phyloP scores from a whole-genome alignment of 257 asterid genomes.

The Rhazya stricta region DNA sequence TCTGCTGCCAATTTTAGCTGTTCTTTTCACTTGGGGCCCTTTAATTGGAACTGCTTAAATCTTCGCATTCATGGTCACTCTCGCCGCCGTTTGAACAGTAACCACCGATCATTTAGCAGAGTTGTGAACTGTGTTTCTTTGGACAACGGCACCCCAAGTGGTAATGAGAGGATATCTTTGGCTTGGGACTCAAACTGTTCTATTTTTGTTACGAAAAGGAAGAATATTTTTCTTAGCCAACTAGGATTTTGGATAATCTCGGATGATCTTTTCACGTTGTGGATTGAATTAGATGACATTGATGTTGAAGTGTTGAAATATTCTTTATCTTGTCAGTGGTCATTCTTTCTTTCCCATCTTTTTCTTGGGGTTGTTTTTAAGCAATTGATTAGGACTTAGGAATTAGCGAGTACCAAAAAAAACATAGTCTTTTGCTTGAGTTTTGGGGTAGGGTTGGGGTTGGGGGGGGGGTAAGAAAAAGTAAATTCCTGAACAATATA shows the following conservation, averaged over 20 bases:
- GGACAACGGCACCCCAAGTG: slow-evolving; percentile 23
- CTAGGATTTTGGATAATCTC: not conserved
- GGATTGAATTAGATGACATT: not conserved
- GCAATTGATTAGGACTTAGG: not conserved
- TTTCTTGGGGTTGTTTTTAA: not conserved
- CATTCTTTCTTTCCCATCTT: not conserved
- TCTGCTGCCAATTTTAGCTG: slow-evolving; percentile 11
- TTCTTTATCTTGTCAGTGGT: not conserved
- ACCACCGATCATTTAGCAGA: slow-evolving; percentile 15
- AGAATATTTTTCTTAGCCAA: not conserved
- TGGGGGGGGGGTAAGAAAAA: not conserved
- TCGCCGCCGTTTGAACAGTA: slow-evolving; percentile 18
- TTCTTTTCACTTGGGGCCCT: slow-evolving; percentile 20
- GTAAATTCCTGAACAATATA: not conserved
- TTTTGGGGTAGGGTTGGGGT: not conserved
- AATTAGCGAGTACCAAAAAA: not conserved
- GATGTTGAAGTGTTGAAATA: not conserved
- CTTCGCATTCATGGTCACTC: slow-evolving; percentile 22
- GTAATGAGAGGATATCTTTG: slow-evolving; percentile 4
- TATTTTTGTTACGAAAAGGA: not conserved
- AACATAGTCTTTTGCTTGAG: not conserved
- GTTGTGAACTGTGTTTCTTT: slow-evolving; percentile 31
- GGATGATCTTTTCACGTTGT: not conserved
- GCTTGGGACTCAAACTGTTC: not conserved
- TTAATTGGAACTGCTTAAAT: slow-evolving; percentile 23